phyloP scores from a whole-genome alignment of 163 green algal species.

The Coccomyxa subellipsoidea region DNA sequence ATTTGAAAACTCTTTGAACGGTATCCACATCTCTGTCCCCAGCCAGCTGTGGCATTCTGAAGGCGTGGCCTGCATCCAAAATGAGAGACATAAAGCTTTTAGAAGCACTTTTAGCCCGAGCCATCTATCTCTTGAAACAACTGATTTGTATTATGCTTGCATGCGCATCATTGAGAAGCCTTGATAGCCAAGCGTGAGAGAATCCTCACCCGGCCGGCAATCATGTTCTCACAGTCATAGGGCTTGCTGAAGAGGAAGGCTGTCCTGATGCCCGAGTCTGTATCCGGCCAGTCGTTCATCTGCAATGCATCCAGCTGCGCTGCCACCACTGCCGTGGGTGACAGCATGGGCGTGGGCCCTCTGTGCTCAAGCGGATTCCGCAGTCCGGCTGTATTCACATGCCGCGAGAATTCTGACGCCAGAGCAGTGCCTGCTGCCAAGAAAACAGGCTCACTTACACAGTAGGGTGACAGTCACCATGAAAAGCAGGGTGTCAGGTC shows the following conservation, averaged over 20 bases:
- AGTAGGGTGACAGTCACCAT: neutral
- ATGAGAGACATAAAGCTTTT: no score
- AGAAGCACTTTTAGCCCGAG: no score
- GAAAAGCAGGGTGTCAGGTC: neutral
- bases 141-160: neutral
- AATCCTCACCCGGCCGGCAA: constrained; percentile 15
- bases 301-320: constrained; percentile 48
- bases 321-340: constrained; percentile 28
- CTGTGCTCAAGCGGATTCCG: neutral
- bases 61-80: constrained; percentile 9
- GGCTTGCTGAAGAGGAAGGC: constrained; percentile 55
- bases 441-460: no score
- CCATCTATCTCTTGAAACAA: no score
- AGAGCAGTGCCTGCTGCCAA: neutral
- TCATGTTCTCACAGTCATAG: constrained; percentile 17
- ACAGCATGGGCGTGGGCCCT: constrained; percentile 24
- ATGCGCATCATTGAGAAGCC: neutral
- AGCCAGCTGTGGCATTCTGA: constrained; percentile 16
- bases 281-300: constrained; percentile 61
- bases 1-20: constrained; percentile 16
- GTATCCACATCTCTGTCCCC: constrained; percentile 16
- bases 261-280: constrained; percentile 35
- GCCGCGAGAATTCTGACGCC: constrained; percentile 10
- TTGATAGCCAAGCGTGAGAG: no score
- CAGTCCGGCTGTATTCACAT: neutral